Conservation (phyloP, 768 basidiomycete genomes). For the Tylopilus subfusipes region DNA sequence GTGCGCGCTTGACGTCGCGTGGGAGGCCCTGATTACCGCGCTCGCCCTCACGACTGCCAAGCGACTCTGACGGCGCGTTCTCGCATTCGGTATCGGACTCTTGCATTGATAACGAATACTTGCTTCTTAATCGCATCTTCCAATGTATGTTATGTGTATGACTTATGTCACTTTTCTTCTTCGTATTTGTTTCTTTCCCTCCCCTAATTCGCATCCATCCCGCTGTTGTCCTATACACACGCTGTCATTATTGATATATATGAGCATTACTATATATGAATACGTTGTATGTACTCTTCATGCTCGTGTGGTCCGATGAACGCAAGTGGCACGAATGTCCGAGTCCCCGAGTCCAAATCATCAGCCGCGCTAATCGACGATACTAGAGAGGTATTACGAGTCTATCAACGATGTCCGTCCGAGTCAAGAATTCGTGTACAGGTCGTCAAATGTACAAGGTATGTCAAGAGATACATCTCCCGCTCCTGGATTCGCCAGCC, state of each 20-base stretch:
- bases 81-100: not conserved
- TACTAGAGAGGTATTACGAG: not conserved
- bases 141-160: constrained; percentile 22
- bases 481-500: not conserved
- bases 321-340: not conserved
- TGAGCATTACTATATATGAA: constrained; percentile 13
- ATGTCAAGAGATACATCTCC: not conserved
- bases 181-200: not conserved
- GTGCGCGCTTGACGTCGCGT: constrained; percentile 46
- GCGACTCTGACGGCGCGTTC: not conserved
- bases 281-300: constrained; percentile 7
- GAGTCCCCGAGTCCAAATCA: not conserved
- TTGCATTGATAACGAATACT: not conserved
- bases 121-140: constrained; percentile 7
- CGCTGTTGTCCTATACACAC: not conserved
- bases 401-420: not conserved
- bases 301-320: not conserved
- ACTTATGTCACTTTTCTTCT: constrained; percentile 8
- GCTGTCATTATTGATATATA: constrained; percentile 28
- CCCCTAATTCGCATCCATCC: not conserved
- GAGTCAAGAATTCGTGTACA: constrained; percentile 2
- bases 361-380: not conserved
- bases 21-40: constrained; percentile 45
- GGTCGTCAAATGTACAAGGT: constrained; percentile 2
- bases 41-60: constrained; percentile 32